A percentile compares a stretch with the other conserved stretches of the same genome.
These are phyloP conservation scores for Mycena filopes DNA, from an alignment of 768 basidiomycete genomes.

Conservation along the genomic window DNA sequence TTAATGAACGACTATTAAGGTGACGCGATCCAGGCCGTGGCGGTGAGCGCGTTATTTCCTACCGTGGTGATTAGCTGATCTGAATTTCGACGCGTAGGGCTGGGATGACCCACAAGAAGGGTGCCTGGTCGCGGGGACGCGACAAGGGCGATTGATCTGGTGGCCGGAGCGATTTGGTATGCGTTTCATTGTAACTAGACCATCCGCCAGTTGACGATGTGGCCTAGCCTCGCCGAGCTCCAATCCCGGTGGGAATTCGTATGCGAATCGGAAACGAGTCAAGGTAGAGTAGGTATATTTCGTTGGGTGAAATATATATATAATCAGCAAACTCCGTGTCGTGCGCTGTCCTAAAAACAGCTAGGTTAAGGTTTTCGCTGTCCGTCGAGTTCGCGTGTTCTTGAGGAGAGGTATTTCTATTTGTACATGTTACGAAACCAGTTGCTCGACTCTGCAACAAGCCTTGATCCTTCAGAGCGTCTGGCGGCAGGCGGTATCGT, in stretches of 20 bases:
- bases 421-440: constrained; percentile 51
- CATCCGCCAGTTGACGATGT: background rate
- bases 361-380: background rate
- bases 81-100: constrained; percentile 44
- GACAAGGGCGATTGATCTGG: constrained; percentile 65
- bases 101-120: constrained; percentile 58
- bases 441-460: constrained; percentile 53
- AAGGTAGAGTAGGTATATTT: constrained; percentile 24
- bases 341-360: too few relatives aligned
- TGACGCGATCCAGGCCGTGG: constrained; percentile 54
- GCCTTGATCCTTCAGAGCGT: constrained; percentile 46
- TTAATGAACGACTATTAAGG: constrained; percentile 41
- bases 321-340: constrained; percentile 3
- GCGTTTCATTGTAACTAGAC: constrained; percentile 1
- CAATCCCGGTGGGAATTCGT: background rate
- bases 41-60: constrained; percentile 44
- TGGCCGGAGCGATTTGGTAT: constrained; percentile 56
- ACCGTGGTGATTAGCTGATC: constrained; percentile 28
- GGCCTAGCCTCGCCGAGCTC: background rate
- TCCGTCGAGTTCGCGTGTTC: too few relatives aligned
- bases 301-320: constrained; percentile 9
- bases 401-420: too few relatives aligned
- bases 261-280: constrained; percentile 18
- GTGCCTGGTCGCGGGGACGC: constrained; percentile 65
- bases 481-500: constrained; percentile 49